phyloP scores from a whole-genome alignment of 2,329 filamentous ascomycete genomes.

The Macroventuria anomochaeta region DNA sequence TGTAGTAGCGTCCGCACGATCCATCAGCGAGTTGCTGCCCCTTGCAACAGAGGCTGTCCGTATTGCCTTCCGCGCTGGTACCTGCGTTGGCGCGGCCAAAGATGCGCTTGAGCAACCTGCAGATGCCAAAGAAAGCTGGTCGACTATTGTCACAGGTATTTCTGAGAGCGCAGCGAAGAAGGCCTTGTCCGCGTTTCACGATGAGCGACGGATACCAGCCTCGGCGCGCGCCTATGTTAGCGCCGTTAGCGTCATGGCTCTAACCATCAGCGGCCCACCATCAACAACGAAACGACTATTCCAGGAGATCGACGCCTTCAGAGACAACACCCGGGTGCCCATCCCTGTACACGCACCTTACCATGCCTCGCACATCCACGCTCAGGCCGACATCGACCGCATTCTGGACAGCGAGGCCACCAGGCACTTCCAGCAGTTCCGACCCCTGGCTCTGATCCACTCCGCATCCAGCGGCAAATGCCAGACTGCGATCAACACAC shows the following conservation, averaged over 20 bases:
- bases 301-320: constrained; percentile 56
- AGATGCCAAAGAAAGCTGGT: constrained; percentile 68
- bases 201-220: constrained; percentile 57
- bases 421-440: constrained; percentile 51
- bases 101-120: constrained; percentile 59
- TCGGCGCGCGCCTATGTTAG: constrained; percentile 63
- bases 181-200: constrained; percentile 65
- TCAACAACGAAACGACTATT: constrained; percentile 60
- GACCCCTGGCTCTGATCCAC: constrained; percentile 54
- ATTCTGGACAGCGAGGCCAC: constrained; percentile 55
- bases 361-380: constrained; percentile 64
- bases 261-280: constrained; percentile 67
- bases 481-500: constrained; percentile 53
- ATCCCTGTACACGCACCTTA: constrained; percentile 66
- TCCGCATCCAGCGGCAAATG: constrained; percentile 56
- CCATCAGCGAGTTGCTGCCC: constrained; percentile 66
- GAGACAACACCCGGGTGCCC: constrained; percentile 58
- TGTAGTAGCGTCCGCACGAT: constrained; percentile 68
- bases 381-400: constrained; percentile 57
- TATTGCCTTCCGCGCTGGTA: constrained; percentile 70
- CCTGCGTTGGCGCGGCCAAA: constrained; percentile 52
- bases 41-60: constrained; percentile 69
- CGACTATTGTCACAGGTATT: constrained; percentile 67
- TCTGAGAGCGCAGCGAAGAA: constrained; percentile 59
- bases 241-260: constrained; percentile 64